Base-by-base conservation (phyloP, 2,329 filamentous ascomycete genomes). In the Massarina eburnea region DNA sequence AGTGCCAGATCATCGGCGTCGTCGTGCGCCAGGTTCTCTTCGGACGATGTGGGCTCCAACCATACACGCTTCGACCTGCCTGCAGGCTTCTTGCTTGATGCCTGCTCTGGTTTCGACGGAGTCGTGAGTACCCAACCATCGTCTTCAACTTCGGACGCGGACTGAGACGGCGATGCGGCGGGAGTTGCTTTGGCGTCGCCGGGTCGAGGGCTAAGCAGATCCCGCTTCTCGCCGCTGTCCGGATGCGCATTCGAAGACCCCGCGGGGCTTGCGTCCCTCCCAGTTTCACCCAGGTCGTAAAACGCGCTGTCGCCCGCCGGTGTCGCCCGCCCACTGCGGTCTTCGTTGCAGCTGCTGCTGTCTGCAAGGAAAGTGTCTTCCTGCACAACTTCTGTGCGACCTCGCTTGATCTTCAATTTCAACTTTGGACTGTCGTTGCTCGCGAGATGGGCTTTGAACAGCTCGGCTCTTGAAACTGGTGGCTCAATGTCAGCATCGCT, bases 281-380 rank as follows among this genome's bases (percentile, higher is more conserved):
- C 61, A 43, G 57, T 57, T 56, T 67, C 58, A 47, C 64, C 62
- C 27, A 53, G 45, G 35, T 57, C 51, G 46, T 55, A 36, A 38
- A 39, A 37, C 26, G 45, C 39, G 26, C 21, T 57, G 26, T 62
- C 59, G 40, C 53, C 59, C 8, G 60, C 50, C 32, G 66, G 59
- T 39, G 64, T 61, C 27, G 52, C 62, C 32, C 61, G 61, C 38
- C 67, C 67, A 48, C 68, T 71, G 44, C 65, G 67, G 45, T 74
- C 73, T 49, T 76, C 77, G 39, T 77, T 76, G 51, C 80, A 78
- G 52, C 76, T 80, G 51, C 66, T 70, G 57, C 71, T 78, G 51
- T 80, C 79, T 41, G 76, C 71, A 38, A 80, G 73, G 59, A 79
- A 80, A 4, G 78, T 76, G 43, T 73, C 70, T 48, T 76, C 74